Conservation (phyloP, 192 early-diverging fungal genomes). For the Linnemannia hyalina region DNA sequence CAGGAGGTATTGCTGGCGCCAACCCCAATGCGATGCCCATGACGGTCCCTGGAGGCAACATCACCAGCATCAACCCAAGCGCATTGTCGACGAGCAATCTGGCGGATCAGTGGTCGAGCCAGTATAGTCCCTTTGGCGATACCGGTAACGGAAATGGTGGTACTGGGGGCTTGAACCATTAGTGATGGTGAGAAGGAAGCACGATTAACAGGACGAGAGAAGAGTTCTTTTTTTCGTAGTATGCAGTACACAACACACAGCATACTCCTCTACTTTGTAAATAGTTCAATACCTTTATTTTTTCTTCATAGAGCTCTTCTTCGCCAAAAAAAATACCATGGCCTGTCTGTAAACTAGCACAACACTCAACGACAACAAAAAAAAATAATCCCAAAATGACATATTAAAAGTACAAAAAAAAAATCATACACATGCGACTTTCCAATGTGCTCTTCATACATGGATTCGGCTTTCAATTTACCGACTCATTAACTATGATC, state of each 20-base stretch:
- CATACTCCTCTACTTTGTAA: neutral
- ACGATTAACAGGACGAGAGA: constrained; percentile 4
- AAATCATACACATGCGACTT: neutral
- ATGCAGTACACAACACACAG: neutral
- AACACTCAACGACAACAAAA: neutral
- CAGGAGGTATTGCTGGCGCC: neutral
- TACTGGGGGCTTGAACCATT: neutral
- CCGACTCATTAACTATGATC: too few relatives aligned
- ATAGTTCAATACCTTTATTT: constrained; percentile 9
- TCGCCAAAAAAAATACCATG: neutral
- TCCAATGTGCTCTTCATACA: neutral
- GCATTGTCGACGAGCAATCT: neutral
- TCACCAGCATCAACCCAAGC: neutral
- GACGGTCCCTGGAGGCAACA: neutral
- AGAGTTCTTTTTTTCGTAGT: neutral
- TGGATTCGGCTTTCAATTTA: too few relatives aligned
- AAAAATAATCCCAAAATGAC: neutral
- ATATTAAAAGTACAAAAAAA: neutral
- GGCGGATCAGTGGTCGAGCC: constrained; percentile 30
- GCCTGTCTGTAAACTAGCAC: neutral
- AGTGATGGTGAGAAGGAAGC: neutral
- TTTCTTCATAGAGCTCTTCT: neutral
- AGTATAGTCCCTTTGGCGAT: constrained; percentile 14
- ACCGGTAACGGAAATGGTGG: neutral
- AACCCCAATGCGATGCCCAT: constrained; percentile 7